Base-by-base conservation (phyloP, 345 rosid genomes). In the Brassica napus region DNA sequence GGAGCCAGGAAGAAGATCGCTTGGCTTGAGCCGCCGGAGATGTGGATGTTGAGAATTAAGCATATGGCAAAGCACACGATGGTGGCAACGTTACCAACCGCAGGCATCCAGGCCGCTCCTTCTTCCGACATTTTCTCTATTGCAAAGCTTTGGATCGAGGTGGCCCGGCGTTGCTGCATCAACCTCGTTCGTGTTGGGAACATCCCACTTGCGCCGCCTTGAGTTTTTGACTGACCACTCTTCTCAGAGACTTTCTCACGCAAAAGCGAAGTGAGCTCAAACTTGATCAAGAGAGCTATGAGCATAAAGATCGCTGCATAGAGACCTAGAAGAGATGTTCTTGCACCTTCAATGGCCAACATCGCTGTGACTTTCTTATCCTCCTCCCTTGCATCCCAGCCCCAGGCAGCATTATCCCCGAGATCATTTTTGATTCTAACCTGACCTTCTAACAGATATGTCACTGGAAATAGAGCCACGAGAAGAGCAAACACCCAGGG, bases 1-100 rank as follows among this genome's bases (percentile, higher is more conserved):
- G 99, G 99, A 66, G 98, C 99, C 37, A 96, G 86, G 87, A 96
- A 88, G 85, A 96, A 96, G 76, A 96, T 92, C 42, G 98, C 99
- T 72, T 88, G 92, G 84, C 89, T 93, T 42, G 99, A 96, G 15
- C 99, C 97, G 15, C 97, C 99, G 0, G 97, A 87, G 69, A 93
- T 80, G 75, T 87, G 88, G 77, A 90, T 79, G 69, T 93, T 96
- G 86, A 93, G 84, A 80, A 93, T 92, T 70, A 96, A 81, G 90
- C 99, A 96, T 80, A 90, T 93, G 24, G 97, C 94, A 73, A 96
- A 96, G 85, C 99, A 96, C 97, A 92, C 89, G 28, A 89, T 77
- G 3, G 99, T 90, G 34, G 99, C 97, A 16, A 93, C 94, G 24
- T 96, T 96, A 34, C 99, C 99, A 18, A 92, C 93, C 0, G 95